phyloP scores from a whole-genome alignment of 2,329 filamentous ascomycete genomes.

The Fusarium euwallaceae region DNA sequence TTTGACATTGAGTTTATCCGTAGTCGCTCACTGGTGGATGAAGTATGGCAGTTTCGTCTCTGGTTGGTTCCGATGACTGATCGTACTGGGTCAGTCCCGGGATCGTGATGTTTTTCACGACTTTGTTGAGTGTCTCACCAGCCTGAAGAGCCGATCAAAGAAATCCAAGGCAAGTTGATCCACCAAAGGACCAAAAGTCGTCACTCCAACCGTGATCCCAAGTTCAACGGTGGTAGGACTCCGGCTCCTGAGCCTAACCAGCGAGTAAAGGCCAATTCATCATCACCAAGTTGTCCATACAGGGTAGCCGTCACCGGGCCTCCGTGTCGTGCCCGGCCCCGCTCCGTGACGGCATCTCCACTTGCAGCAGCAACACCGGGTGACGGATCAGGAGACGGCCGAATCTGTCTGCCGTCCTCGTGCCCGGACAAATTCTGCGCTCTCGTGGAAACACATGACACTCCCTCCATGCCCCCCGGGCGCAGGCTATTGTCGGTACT shows the following conservation, averaged over 20 bases:
- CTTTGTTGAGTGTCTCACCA: neutral
- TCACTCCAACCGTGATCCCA: neutral
- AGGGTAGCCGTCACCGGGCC: constrained; percentile 34
- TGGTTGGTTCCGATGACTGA: neutral
- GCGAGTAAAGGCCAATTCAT: neutral
- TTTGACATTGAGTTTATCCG: constrained; percentile 7
- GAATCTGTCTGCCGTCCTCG: constrained; percentile 31
- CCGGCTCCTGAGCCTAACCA: neutral
- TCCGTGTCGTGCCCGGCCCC: constrained; percentile 35
- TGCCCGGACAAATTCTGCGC: constrained; percentile 14
- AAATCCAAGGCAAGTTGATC: neutral
- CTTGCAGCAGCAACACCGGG: constrained; percentile 29
- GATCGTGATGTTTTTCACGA: constrained; percentile 17
- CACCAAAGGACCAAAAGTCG: neutral
- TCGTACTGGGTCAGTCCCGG: constrained; percentile 3
- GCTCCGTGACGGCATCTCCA: constrained; percentile 37
- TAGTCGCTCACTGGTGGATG: constrained; percentile 12
- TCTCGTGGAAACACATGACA: constrained; percentile 25
- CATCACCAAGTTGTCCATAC: constrained; percentile 3
- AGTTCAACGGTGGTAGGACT: neutral
- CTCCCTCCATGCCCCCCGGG: constrained; percentile 2
- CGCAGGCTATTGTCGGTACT: constrained; percentile 15
- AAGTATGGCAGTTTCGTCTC: neutral
- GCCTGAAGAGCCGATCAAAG: neutral
- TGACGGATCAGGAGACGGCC: constrained; percentile 38